phyloP scores from a whole-genome alignment of 805 yeast species.

The Saccharomycodes ludwigii region DNA sequence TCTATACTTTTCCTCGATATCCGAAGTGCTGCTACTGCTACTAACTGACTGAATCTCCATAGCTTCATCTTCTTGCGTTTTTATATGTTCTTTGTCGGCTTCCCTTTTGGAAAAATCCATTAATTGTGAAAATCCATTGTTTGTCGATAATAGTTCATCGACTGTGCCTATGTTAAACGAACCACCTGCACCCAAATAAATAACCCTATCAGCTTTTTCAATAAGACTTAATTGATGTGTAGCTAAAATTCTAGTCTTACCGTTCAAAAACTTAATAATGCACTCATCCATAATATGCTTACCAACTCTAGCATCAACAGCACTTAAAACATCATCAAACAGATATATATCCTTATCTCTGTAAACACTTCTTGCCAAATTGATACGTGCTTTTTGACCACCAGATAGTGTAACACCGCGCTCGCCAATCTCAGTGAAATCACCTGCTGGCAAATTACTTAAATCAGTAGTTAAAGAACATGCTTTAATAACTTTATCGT shows the following conservation, averaged over 20 bases:
- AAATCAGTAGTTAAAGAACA: conserved; percentile 52
- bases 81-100: conserved; percentile 6
- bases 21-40: not conserved
- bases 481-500: conserved; percentile 40
- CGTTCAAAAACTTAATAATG: conserved; percentile 36
- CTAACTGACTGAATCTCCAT: not conserved
- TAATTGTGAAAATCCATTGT: conserved; percentile 32
- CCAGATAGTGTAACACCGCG: conserved; percentile 66
- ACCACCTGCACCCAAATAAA: conserved; percentile 44
- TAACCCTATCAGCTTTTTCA: conserved; percentile 45
- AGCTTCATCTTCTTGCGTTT: not conserved
- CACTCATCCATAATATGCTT: conserved; percentile 52
- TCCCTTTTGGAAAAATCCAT: conserved; percentile 26
- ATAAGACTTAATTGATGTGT: conserved; percentile 65
- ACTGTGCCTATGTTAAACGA: conserved; percentile 46
- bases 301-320: conserved; percentile 70
- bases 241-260: conserved; percentile 53
- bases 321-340: conserved; percentile 59
- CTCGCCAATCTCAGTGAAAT: conserved; percentile 61
- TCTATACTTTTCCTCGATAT: conserved; percentile 2
- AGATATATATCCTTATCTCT: conserved; percentile 45
- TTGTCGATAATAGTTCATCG: conserved; percentile 31
- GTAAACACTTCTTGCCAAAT: conserved; percentile 59
- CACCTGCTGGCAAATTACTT: conserved; percentile 51
- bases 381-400: conserved; percentile 64